Percentiles rank a stretch among this genome's conserved stretches.
These are phyloP conservation scores for Cadophora sp. DNA, from an alignment of 2,329 filamentous ascomycete genomes.

Conservation along the genomic window DNA sequence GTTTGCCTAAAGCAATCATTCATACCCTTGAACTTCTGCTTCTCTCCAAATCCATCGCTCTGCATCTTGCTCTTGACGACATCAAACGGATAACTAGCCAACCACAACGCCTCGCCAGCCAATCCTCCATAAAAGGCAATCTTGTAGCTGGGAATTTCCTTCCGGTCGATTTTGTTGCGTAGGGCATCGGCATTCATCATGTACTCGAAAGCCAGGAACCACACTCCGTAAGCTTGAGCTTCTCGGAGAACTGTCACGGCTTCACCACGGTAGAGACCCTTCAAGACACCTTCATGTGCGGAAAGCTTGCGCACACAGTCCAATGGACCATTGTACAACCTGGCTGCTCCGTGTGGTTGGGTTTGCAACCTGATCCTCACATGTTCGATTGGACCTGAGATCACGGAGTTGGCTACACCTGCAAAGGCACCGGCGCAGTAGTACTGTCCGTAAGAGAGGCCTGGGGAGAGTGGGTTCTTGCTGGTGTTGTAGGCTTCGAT, in stretches of 20 bases:
- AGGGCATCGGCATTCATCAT: slow-evolving; percentile 90
- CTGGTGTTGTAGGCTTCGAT: slow-evolving; percentile 78
- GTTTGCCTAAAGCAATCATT: slow-evolving; percentile 88
- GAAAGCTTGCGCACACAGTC: slow-evolving; percentile 91
- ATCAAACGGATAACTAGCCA: slow-evolving; percentile 93
- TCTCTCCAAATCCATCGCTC: slow-evolving; percentile 84
- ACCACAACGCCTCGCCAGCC: slow-evolving; percentile 92
- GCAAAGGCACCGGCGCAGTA: slow-evolving; percentile 91
- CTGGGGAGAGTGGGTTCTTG: slow-evolving; percentile 46
- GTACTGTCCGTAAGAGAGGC: slow-evolving; percentile 84
- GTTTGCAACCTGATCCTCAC: slow-evolving; percentile 95
- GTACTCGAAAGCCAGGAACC: slow-evolving; percentile 96
- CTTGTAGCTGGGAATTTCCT: slow-evolving; percentile 82
- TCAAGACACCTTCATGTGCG: slow-evolving; percentile 68
- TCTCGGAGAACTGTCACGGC: slow-evolving; percentile 87
- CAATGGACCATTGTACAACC: slow-evolving; percentile 82
- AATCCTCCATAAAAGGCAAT: slow-evolving; percentile 91
- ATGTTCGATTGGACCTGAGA: slow-evolving; percentile 95
- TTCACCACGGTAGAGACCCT: slow-evolving; percentile 85
- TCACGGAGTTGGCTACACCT: slow-evolving; percentile 84
- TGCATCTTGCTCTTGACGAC: slow-evolving; percentile 99
- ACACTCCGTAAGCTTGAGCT: slow-evolving; percentile 92
- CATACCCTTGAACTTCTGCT: slow-evolving; percentile 81
- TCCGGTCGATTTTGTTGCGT: slow-evolving; percentile 77
- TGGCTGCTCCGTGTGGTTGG: slow-evolving; percentile 83